Base-by-base conservation (phyloP, 1,284 basidiomycete genomes). In the Trametes hirsuta region DNA sequence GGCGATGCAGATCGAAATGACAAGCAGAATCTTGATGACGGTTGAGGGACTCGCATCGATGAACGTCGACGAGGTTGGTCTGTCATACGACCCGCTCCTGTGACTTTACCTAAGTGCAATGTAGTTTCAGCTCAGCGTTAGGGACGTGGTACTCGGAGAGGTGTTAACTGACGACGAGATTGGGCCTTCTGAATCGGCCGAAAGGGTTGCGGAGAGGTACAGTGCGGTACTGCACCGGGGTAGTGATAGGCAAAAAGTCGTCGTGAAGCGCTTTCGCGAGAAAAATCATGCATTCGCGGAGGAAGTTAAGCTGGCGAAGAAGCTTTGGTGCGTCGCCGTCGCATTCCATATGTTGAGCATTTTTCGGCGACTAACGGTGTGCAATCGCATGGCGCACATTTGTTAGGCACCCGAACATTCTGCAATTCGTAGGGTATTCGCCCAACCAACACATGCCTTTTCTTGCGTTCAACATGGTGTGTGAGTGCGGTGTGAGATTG, bases 401-500 rank as follows among this genome's bases (percentile, higher is more conserved):
- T 18, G 6, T 11, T 30, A 58, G 56, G 56, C 56, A 58, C 47
- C 56, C 56, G 36, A 52, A 52, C 11, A 47, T 52, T 4, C 30
- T 41, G 6, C 49, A 47, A 2, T 47, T 58, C 8, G 21, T 37
- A 25, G 56, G 56, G 6, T 52, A 52, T 9, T 58, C 49, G 15
- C 45, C 36, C 4, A 50, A 47, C 6, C 42, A 42, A 4, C 36
- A 47, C 10, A 8, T 14, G 4, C 21, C 49, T 4, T 52, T 58
- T 11, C 22, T 57, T 9, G 55, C 49, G 0, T 57, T 30, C 12
- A 36, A 40, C 44, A 21, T 46, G 48, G 49, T 45, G 18, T 35
- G 55, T 57, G 36, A 51, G 55, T 6, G 9, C 6, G 30, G 30
- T 30, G 8, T 30, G 30, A 30, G 30, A 30, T 5, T 4, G 30